Evolutionary conservation across 345 rosid genomes (phyloP), one percentile per base, ranked within the genome.

Genomic region (Acer yangbiense): DNA sequence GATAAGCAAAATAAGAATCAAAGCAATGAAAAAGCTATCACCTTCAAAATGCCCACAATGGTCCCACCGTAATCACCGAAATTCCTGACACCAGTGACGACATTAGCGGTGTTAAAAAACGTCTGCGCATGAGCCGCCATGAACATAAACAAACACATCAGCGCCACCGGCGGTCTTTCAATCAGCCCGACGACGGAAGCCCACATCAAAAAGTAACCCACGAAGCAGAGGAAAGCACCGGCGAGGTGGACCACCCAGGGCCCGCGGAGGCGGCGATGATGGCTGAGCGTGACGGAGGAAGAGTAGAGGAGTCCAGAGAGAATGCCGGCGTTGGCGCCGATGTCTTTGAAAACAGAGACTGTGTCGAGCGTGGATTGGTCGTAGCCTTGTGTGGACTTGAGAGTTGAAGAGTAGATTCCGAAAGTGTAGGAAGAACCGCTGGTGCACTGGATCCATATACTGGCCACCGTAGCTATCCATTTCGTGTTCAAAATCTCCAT

Each of bases 311-410:
- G 84, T 35, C 98, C 98, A 14, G 98, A 88, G 68, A 93, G 83
- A 86, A 90, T 54, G 5, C 97, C 98, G 83, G 82, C 86, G 90
- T 93, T 93, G 57, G 97, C 95, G 21, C 98, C 98, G 84, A 95
- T 93, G 85, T 95, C 97, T 62, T 95, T 95, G 87, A 92, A 93
- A 85, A 95, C 98, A 55, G 98, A 95, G 83, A 95, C 90, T 82
- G 93, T 93, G 87, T 95, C 98, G 77, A 95, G 98, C 7, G 98
- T 95, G 17, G 91, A 89, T 81, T 93, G 98, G 79, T 91, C 89
- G 88, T 93, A 92, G 73, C 72, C 81, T 79, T 95, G 98, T 48
- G 87, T 83, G 65, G 96, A 88, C 84, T 95, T 95, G 71, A 95
- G 90, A 66, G 75, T 41, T 8, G 95, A 76, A 52, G 98, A 95